phyloP scores from a whole-genome alignment of 1,284 basidiomycete species.

The Tilletia caries region DNA sequence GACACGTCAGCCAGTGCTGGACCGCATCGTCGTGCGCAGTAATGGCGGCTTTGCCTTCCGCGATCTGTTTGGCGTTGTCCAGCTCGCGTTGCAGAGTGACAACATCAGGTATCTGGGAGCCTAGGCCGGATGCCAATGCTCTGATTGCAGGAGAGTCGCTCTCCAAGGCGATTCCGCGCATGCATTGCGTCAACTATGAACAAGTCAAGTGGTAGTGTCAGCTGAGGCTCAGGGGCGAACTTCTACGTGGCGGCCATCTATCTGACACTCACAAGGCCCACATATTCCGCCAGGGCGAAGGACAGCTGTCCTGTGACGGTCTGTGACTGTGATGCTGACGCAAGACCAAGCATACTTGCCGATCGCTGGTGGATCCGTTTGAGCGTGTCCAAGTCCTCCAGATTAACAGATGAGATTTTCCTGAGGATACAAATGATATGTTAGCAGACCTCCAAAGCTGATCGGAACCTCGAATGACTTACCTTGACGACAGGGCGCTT shows the following conservation, averaged over 20 bases:
- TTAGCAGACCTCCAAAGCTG: background rate
- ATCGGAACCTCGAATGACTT: background rate
- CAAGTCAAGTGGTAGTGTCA: background rate
- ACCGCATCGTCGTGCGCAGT: background rate
- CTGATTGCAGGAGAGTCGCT: conserved; percentile 11
- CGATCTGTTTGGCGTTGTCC: background rate
- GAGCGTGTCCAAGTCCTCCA: conserved; percentile 21
- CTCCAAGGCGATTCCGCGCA: conserved; percentile 2
- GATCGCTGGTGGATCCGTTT: conserved; percentile 24
- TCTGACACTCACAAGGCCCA: conserved; percentile 14
- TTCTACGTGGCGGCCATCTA: background rate
- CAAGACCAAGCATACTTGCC: conserved; percentile 25
- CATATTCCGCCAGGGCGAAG: conserved; percentile 15
- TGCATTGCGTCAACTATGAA: conserved; percentile 14
- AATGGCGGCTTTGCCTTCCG: background rate
- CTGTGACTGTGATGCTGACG: conserved; percentile 27
- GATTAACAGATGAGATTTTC: conserved; percentile 1
- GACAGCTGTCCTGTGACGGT: conserved; percentile 18
- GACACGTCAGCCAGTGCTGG: conserved; percentile 11
- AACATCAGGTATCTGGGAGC: conserved; percentile 10
- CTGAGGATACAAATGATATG: background rate
- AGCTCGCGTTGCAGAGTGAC: conserved; percentile 7
- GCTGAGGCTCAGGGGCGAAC: background rate
- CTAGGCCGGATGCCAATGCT: conserved; percentile 5
- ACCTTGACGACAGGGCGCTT: conserved; percentile 15